Conservation (phyloP, 108 stramenopile genomes). For the Mediolabrus comicus region DNA sequence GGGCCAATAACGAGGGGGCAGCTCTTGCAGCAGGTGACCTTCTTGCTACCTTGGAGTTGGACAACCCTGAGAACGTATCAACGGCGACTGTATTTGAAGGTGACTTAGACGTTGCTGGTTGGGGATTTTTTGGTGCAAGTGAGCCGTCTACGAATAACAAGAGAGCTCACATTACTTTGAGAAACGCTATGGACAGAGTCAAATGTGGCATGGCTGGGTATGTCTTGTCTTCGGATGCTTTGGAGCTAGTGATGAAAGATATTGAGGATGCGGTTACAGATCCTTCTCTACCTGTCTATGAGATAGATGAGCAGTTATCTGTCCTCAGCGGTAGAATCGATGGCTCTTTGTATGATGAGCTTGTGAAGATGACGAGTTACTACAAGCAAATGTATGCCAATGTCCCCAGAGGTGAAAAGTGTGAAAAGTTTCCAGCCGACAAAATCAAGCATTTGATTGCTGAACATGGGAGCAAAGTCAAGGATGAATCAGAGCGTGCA, state of each 20-base stretch:
- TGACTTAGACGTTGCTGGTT: constrained; percentile 62
- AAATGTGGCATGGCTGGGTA: constrained; percentile 89
- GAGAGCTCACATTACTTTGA: constrained; percentile 80
- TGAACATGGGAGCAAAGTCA: constrained; percentile 40
- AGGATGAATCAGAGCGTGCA: constrained; percentile 58
- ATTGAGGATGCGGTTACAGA: constrained; percentile 73
- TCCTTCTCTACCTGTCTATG: constrained; percentile 79
- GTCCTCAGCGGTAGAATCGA: constrained; percentile 92
- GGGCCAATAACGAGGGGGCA: constrained; percentile 90
- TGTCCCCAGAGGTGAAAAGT: constrained; percentile 18
- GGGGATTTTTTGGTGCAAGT: constrained; percentile 46
- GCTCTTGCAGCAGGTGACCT: constrained; percentile 90
- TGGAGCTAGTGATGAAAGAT: constrained; percentile 62
- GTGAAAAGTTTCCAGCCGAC: constrained; percentile 68
- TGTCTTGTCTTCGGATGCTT: constrained; percentile 48
- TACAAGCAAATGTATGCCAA: constrained; percentile 47
- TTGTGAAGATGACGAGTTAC: constrained; percentile 56
- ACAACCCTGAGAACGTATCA: constrained; percentile 92
- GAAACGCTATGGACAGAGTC: constrained; percentile 70
- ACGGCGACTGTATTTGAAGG: constrained; percentile 74
- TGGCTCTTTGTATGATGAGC: constrained; percentile 55
- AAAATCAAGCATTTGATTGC: constrained; percentile 60
- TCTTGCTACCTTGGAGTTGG: constrained; percentile 89
- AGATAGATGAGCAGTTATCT: constrained; percentile 94
- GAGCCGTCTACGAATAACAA: constrained; percentile 19